A percentile compares a stretch with the other conserved stretches of the same genome.
These are phyloP conservation scores for Earliella scabrosa DNA, from an alignment of 1,284 basidiomycete genomes.

Conservation along the genomic window DNA sequence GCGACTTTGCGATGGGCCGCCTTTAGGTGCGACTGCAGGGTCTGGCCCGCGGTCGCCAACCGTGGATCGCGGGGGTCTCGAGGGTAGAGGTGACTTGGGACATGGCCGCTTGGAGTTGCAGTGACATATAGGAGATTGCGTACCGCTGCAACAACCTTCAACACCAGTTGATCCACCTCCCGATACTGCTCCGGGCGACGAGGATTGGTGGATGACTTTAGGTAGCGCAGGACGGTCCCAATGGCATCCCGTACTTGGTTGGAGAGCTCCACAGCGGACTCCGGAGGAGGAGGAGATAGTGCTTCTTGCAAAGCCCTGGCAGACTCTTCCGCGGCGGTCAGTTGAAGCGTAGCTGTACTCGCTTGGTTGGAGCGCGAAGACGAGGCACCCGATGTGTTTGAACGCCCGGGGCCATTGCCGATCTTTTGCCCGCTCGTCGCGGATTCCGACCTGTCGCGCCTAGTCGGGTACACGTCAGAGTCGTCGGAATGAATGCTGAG, in stretches of 20 bases:
- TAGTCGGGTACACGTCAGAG: conserved; percentile 70
- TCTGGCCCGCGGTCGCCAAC: conserved; percentile 50
- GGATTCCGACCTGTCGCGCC: conserved; percentile 38
- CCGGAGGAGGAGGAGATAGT: conserved; percentile 59
- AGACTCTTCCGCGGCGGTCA: conserved; percentile 69
- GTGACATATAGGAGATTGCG: conserved; percentile 77
- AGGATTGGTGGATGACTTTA: conserved; percentile 44
- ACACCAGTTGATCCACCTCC: conserved; percentile 65
- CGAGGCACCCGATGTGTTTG: conserved; percentile 16
- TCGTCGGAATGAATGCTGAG: conserved; percentile 78
- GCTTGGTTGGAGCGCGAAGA: conserved; percentile 13
- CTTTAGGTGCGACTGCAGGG: conserved; percentile 59
- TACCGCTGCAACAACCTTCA: conserved; percentile 69
- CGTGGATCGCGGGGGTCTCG: conserved; percentile 49
- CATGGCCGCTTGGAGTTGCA: conserved; percentile 63
- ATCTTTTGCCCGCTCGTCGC: conserved; percentile 20
- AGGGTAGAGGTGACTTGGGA: conserved; percentile 60
- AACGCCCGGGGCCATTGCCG: conserved; percentile 19
- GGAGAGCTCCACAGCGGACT: conserved; percentile 63
- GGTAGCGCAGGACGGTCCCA: conserved; percentile 63
- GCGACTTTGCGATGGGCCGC: conserved; percentile 79
- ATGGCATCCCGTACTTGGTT: conserved; percentile 62
- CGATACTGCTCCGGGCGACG: conserved; percentile 57
- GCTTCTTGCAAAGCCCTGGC: conserved; percentile 68
- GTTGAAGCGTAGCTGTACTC: conserved; percentile 37